Evolutionary conservation across 768 basidiomycete genomes (phyloP).

Genomic region (Leccinum truebloodii): DNA sequence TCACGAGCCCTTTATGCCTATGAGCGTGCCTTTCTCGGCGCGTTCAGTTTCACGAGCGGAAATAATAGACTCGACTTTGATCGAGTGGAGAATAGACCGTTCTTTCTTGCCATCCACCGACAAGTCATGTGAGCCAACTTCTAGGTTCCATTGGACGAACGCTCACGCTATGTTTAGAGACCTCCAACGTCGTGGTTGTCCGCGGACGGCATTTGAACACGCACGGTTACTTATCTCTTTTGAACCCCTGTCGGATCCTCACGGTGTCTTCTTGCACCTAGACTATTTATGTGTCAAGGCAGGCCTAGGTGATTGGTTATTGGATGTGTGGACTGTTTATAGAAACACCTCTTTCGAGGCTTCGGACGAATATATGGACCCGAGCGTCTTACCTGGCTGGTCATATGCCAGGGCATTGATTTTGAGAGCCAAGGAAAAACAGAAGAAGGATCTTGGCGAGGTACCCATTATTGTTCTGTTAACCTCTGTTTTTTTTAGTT

Average conservation of each 20-base stretch:
- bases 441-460: conserved; percentile 43
- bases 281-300: conserved; percentile 86
- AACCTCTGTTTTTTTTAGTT: conserved; percentile 31
- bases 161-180: conserved; percentile 49
- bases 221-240: conserved; percentile 82
- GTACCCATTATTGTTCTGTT: conserved; percentile 19
- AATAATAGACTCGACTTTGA: conserved; percentile 87
- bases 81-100: conserved; percentile 86
- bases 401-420: conserved; percentile 71
- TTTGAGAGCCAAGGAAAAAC: conserved; percentile 50
- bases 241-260: conserved; percentile 87
- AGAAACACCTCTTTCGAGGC: conserved; percentile 8
- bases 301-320: conserved; percentile 77
- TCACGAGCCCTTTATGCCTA: conserved; percentile 93
- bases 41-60: conserved; percentile 84
- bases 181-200: conserved; percentile 85
- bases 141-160: not conserved
- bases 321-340: conserved; percentile 53
- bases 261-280: conserved; percentile 79
- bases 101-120: conserved; percentile 86
- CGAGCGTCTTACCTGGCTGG: conserved; percentile 76
- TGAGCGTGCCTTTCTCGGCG: conserved; percentile 84
- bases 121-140: conserved; percentile 66
- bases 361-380: conserved; percentile 42
- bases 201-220: conserved; percentile 90